Evolutionary conservation across 352 stramenopile genomes (phyloP).

Genomic region (Globisporangium viniferum): DNA sequence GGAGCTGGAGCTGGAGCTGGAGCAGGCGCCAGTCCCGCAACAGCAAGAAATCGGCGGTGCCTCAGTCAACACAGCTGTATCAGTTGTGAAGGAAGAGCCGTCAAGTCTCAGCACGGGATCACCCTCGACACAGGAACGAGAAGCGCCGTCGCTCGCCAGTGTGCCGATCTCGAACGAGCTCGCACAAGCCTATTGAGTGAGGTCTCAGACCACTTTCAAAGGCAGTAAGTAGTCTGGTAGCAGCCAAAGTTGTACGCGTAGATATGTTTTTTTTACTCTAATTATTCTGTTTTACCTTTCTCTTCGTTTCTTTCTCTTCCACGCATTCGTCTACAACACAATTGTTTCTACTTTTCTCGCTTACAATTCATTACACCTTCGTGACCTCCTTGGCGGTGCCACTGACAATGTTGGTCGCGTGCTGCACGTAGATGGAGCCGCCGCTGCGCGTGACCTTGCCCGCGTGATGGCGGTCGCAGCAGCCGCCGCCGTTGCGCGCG

Average conservation of each 20-base stretch:
- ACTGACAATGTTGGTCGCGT: slow-evolving; percentile 2
- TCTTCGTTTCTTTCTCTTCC: neutral
- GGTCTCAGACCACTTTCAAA: neutral
- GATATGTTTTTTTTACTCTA: slow-evolving; percentile 10
- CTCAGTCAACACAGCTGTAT: neutral
- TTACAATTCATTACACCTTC: neutral
- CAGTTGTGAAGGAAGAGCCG: neutral
- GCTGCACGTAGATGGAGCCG: slow-evolving; percentile 62
- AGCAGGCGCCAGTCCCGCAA: neutral
- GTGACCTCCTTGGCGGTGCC: neutral
- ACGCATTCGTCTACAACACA: slow-evolving; percentile 1
- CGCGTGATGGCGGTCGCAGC: slow-evolving; percentile 60
- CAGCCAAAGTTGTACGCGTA: neutral
- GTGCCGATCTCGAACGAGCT: slow-evolving; percentile 13
- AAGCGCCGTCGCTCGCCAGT: neutral
- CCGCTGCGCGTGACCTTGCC: slow-evolving; percentile 50
- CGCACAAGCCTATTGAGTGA: slow-evolving; percentile 16
- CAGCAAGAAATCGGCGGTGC: neutral
- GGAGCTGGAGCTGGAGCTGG: neutral
- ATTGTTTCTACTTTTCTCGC: neutral
- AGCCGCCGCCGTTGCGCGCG: slow-evolving; percentile 74
- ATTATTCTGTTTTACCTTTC: slow-evolving; percentile 5
- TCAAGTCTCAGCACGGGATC: neutral
- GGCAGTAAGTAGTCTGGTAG: neutral
- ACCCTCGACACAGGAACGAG: neutral